Evolutionary conservation across 106 monocot species (phyloP).

Genomic region (Allium cepa): DNA sequence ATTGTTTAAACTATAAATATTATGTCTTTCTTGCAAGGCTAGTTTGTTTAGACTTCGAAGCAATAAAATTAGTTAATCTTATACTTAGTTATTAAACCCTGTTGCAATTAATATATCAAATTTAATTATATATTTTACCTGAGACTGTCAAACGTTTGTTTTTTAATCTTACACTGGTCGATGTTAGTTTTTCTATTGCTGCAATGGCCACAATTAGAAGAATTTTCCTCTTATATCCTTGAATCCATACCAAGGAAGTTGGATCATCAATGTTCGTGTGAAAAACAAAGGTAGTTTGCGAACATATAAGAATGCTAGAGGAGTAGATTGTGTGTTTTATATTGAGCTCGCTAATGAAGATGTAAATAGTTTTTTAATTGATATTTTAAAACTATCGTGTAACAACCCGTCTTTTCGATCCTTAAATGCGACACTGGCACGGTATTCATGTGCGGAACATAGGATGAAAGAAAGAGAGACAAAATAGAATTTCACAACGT

Average conservation of each 20-base stretch:
- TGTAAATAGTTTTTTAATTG: constrained; percentile 28
- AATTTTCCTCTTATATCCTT: constrained; percentile 74
- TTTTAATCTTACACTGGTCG: no score
- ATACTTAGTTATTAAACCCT: no score
- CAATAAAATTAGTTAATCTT: no score
- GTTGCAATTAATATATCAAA: no score
- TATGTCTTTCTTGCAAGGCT: no score
- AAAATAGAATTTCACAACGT: no score
- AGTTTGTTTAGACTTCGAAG: no score
- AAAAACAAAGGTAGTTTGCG: constrained; percentile 79
- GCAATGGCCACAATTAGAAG: constrained; percentile 78
- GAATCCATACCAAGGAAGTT: constrained; percentile 90
- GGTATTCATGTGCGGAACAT: constrained; percentile 34
- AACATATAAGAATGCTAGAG: constrained; percentile 66
- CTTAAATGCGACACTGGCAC: not conserved
- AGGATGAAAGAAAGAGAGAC: no score
- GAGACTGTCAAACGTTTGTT: no score
- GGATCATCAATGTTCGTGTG: constrained; percentile 85
- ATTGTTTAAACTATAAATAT: no score
- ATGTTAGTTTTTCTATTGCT: constrained; percentile 32
- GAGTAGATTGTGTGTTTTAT: constrained; percentile 32
- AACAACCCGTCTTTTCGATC: not conserved
- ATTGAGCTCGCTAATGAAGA: constrained; percentile 58
- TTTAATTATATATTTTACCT: no score
- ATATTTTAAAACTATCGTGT: not conserved